Conservation (phyloP, 345 rosid species). For the Psidium friedrichsthalianum region DNA sequence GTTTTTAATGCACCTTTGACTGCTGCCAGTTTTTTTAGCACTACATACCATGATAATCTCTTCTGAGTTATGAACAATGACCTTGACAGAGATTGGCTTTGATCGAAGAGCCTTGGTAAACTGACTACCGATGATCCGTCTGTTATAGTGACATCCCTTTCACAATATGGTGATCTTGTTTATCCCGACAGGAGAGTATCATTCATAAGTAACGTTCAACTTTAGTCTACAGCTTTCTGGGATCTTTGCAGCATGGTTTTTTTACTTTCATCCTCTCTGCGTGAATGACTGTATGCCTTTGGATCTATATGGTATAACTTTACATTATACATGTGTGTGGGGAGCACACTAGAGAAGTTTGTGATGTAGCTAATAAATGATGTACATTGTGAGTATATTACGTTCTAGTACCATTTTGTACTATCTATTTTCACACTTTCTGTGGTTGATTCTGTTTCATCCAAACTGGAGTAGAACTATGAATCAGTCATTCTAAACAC, state of each 20-base stretch:
- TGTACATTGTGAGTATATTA: constrained; percentile 2
- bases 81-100: constrained; percentile 50
- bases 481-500: neutral
- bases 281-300: neutral
- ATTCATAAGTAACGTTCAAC: neutral
- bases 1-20: neutral
- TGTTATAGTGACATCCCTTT: constrained; percentile 67
- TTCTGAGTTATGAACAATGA: neutral
- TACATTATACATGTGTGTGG: neutral
- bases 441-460: neutral
- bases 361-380: constrained; percentile 54
- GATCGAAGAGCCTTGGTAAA: constrained; percentile 76
- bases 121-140: constrained; percentile 68
- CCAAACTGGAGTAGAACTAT: neutral
- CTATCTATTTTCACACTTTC: neutral
- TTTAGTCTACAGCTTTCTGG: too few relatives aligned
- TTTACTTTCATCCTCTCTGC: neutral
- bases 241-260: too few relatives aligned
- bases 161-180: constrained; percentile 82
- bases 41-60: neutral
- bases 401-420: neutral
- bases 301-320: neutral
- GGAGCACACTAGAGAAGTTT: neutral
- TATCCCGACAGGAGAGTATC: constrained; percentile 57
- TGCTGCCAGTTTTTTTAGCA: neutral